These are phyloP conservation scores for Podaxis rugospora DNA, from an alignment of 768 basidiomycete species.

Conservation along the genomic window DNA sequence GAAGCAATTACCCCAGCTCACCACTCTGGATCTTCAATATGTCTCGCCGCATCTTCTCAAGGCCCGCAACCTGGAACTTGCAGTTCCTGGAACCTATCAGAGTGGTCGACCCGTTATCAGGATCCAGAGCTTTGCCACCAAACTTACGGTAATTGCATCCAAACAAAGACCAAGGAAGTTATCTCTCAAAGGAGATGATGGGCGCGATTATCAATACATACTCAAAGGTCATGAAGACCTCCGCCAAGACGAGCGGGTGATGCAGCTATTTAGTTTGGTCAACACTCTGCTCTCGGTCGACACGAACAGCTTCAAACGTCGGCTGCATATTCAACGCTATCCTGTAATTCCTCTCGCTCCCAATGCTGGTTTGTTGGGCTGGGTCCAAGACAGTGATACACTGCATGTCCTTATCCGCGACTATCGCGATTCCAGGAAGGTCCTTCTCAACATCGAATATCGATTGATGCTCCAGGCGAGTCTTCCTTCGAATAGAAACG, in stretches of 20 bases:
- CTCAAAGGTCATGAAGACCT: slow-evolving; percentile 99
- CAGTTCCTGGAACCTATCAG: slow-evolving; percentile 97
- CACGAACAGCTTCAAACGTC: slow-evolving; percentile 92
- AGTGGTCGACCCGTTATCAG: slow-evolving; percentile 78
- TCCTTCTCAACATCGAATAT: slow-evolving; percentile 96
- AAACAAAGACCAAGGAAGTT: slow-evolving; percentile 94
- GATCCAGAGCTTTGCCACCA: slow-evolving; percentile 83
- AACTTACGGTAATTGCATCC: slow-evolving; percentile 89
- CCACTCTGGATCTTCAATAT: slow-evolving; percentile 92
- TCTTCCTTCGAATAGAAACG: background rate
- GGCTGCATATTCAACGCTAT: slow-evolving; percentile 89
- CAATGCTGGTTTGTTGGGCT: slow-evolving; percentile 90
- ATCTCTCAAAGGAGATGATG: slow-evolving; percentile 85
- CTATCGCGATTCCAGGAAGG: slow-evolving; percentile 94
- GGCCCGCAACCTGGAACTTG: slow-evolving; percentile 85
- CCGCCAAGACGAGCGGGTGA: slow-evolving; percentile 97
- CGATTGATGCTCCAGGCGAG: slow-evolving; percentile 94
- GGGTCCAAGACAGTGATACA: slow-evolving; percentile 95
- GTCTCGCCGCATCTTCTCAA: slow-evolving; percentile 91
- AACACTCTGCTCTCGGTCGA: slow-evolving; percentile 93
- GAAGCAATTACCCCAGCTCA: slow-evolving; percentile 86
- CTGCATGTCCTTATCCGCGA: slow-evolving; percentile 94
- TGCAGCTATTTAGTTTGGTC: slow-evolving; percentile 97
- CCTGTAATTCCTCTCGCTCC: slow-evolving; percentile 94
- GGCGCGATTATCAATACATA: slow-evolving; percentile 85